phyloP scores from a whole-genome alignment of 768 basidiomycete species.

The Panus rudis region DNA sequence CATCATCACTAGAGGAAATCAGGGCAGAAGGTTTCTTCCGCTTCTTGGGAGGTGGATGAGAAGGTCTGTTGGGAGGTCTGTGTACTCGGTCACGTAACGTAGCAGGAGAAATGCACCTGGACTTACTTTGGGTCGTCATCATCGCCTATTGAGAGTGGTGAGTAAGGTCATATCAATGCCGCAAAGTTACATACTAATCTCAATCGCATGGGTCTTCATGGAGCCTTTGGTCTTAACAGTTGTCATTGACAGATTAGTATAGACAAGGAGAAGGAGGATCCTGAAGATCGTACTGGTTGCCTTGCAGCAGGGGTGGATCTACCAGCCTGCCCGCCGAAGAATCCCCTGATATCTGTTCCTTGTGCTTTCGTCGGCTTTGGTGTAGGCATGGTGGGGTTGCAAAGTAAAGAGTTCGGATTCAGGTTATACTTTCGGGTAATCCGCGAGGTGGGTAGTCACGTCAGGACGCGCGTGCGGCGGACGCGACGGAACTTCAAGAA shows the following conservation, averaged over 20 bases:
- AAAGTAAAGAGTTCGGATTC: no score
- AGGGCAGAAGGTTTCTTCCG: constrained; percentile 21
- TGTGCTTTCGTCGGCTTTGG: constrained; percentile 10
- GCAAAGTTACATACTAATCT: constrained; percentile 16
- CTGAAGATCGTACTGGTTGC: constrained; percentile 1
- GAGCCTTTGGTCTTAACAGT: constrained; percentile 1
- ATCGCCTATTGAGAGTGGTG: constrained; percentile 10
- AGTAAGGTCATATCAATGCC: not conserved
- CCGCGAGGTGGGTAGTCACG: no score
- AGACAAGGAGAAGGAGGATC: not conserved
- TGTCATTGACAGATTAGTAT: not conserved
- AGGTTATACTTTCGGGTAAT: no score
- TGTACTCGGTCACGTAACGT: not conserved
- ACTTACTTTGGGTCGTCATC: constrained; percentile 13
- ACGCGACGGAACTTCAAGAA: no score
- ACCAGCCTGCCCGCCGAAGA: constrained; percentile 15
- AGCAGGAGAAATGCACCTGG: not conserved
- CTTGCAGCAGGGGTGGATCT: constrained; percentile 5
- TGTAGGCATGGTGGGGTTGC: constrained; percentile 1
- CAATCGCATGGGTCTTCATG: constrained; percentile 11
- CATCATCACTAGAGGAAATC: constrained; percentile 21
- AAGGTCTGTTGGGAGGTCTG: not conserved
- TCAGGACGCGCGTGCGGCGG: no score
- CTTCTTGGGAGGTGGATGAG: constrained; percentile 11
- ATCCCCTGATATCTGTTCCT: constrained; percentile 21